Conservation (phyloP, 2,329 filamentous ascomycete species). For the Pleurostoma richardsiae region DNA sequence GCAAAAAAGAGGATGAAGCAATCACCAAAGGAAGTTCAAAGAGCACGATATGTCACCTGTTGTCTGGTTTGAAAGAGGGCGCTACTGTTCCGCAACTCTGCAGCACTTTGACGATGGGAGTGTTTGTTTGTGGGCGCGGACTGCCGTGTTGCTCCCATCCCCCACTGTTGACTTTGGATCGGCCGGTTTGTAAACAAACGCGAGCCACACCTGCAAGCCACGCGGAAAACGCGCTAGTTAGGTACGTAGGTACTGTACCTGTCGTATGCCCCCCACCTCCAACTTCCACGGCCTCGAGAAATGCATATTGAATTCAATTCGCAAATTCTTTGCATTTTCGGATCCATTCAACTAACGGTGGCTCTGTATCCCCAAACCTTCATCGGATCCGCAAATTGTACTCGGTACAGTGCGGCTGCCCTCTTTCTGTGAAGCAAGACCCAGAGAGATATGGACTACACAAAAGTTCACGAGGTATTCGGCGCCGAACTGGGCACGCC, state of each 20-base stretch:
- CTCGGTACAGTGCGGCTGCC: no score
- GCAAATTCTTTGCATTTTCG: no score
- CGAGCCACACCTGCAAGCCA: conserved; percentile 1
- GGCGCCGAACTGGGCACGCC: conserved; percentile 51
- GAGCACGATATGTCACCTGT: no score
- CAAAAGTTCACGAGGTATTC: conserved; percentile 66
- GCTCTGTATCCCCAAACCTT: no score
- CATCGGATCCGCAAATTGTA: no score
- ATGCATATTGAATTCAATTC: no score
- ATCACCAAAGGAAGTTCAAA: no score
- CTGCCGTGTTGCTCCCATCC: conserved; percentile 6
- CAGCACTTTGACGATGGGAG: neutral
- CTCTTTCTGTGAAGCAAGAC: no score
- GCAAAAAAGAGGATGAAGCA: no score
- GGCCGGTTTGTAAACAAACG: conserved; percentile 32
- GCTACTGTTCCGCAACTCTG: no score
- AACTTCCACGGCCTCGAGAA: neutral
- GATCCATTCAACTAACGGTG: no score
- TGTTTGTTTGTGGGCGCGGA: neutral
- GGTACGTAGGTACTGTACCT: conserved; percentile 7
- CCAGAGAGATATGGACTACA: conserved; percentile 46
- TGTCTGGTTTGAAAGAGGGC: no score
- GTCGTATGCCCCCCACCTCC: conserved; percentile 1
- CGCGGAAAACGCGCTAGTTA: neutral
- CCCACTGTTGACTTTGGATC: conserved; percentile 14